Evolutionary conservation across 2,329 filamentous ascomycete genomes (phyloP).

Genomic region (Trichoderma pleuroti): DNA sequence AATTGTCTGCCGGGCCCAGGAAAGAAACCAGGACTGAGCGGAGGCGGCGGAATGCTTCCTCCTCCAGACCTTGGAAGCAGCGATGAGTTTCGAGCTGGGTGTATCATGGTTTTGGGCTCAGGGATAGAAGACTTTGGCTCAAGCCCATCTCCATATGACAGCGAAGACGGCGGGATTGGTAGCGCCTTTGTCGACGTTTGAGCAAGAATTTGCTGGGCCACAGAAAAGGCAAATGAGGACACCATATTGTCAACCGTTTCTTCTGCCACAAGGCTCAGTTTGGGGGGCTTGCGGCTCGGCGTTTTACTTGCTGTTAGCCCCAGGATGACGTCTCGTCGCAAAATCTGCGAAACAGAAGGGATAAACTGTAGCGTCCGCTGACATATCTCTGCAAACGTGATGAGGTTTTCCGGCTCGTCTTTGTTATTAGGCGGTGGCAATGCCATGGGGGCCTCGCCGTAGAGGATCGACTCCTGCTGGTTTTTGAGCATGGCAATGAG

Average conservation of each 20-base stretch:
- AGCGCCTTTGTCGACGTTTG: constrained; percentile 69
- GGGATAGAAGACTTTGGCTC: constrained; percentile 62
- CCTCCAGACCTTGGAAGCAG: constrained; percentile 39
- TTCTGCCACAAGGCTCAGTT: constrained; percentile 37
- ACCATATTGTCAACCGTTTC: constrained; percentile 70
- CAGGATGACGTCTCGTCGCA: constrained; percentile 73
- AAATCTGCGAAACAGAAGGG: constrained; percentile 70
- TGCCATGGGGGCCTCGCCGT: constrained; percentile 53
- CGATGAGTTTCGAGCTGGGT: constrained; percentile 63
- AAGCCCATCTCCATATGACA: constrained; percentile 44
- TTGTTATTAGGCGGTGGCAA: constrained; percentile 44
- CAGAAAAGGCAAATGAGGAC: constrained; percentile 72
- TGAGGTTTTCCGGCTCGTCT: constrained; percentile 69
- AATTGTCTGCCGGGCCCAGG: constrained; percentile 44
- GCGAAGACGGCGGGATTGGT: constrained; percentile 60
- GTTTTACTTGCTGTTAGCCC: constrained; percentile 49
- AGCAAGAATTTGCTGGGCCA: constrained; percentile 71
- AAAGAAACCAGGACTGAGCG: constrained; percentile 52
- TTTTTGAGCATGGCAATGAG: constrained; percentile 59
- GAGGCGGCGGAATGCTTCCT: constrained; percentile 29
- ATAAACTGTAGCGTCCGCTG: constrained; percentile 80
- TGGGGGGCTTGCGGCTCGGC: constrained; percentile 26
- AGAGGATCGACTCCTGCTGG: constrained; percentile 56
- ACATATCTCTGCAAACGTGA: constrained; percentile 81
- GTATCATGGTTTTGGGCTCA: constrained; percentile 68